Evolutionary conservation across 2,329 filamentous ascomycete species (phyloP), one percentile per base, ranked within the genome.

Genomic region (Aspergillus cejpii): DNA sequence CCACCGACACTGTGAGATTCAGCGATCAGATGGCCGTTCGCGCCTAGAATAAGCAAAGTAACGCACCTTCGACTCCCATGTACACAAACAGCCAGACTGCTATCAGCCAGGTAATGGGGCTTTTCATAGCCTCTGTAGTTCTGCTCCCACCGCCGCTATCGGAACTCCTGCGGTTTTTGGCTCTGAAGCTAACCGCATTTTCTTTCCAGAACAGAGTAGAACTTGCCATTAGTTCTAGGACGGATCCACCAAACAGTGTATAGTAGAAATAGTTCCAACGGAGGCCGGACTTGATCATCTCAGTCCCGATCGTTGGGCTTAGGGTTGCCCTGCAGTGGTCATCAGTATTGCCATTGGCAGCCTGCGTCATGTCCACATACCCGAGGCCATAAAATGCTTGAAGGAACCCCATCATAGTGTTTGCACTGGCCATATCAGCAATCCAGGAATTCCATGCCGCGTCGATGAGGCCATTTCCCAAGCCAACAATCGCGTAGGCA

Each of bases 341-440:
- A 8, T 34, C 31, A 34, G 15, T 12, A 20, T 12, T 33, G 15
- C 31, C 3, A 14, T 31, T 24, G 6, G n/a, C 28, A 12, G 7
- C 5, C 28, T 14, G n/a, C n/a, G 6, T 1, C n/a, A 15, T 31
- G 12, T 8, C 6, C 20, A 44, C 48, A 31, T 29, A 50, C 41
- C 86, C 86, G 0, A 86, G 57, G 0, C 84, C 84, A 57, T 88
- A 91, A 28, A 78, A 78, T 1, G 78, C 83, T 60, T 89, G 85
- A 20, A 90, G 65, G 47, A 88, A 74, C 1, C 86, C 85, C 1
- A 88, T 74, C 0, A 89, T 71, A 58, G 87, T 80, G 59, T 89
- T 88, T 10, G 83, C 78, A 46, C 78, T 78, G 6, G 77, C 73
- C 80, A 90, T 85, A 56, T 81, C 82, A 10, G 84, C 85, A n/a